Base-by-base conservation (phyloP, 768 basidiomycete genomes). In the Leccinum arenicola region DNA sequence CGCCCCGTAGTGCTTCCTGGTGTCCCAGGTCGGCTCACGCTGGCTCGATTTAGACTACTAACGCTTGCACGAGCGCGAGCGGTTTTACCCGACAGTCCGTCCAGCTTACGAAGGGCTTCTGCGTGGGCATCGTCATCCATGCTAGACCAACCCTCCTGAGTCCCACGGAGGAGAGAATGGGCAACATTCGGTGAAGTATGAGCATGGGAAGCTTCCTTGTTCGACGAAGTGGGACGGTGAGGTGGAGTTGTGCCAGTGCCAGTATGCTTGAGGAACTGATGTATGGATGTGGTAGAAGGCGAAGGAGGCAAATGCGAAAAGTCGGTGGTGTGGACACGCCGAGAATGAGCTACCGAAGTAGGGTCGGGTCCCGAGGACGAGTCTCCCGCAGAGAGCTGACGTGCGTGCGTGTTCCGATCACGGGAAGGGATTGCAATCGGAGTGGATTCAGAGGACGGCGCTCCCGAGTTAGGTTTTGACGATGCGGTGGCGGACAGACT, bases 231-330 rank as follows among this genome's bases (percentile, higher is more conserved):
- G 12, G 73, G 70, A 14, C 61, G 72, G 50, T 72, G 70, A 1
- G 74, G 73, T 1, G 78, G 70, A 15, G 74, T 65, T 25, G 76
- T 71, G 8, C 75, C 73, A 38, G 71, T 77, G 47, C 78, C 73
- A 4, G 82, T 74, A 57, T 87, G 83, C 56, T 84, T 82, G 59
- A 93, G 75, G 66, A 95, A 86, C 63, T 92, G 89, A 59, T 92
- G 88, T 57, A 95, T 93, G 6, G 91, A 91, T 6, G 90, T 86
- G n/a, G 91, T 86, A 2, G 93, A 93, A 19, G 93, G 93, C 14
- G 93, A 95, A 14, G 95, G 91, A 12, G 93, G 93, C 4, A 96
- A 79, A 68, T 92, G 91, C 1, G 94, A 93, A 73, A 92, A 94
- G 72, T 95, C 93, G 7, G 81, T 86, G 52, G 83, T 79, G 56